Evolutionary conservation across 306 rosid species (phyloP), one percentile per base, ranked within the genome.

Genomic region (Acacia crassicarpa): DNA sequence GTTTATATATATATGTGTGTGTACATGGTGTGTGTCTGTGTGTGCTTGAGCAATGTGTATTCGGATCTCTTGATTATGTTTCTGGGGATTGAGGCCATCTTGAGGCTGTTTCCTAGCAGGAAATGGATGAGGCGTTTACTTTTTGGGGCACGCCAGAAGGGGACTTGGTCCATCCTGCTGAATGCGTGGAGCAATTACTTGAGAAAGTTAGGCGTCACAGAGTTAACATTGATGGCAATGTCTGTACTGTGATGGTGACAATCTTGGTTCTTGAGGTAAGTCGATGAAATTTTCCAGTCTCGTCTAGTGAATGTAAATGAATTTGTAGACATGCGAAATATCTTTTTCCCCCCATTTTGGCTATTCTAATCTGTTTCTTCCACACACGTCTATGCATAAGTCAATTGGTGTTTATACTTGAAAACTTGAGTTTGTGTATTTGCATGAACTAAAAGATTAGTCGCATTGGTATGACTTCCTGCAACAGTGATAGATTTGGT

Each of bases 81-180:
- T 58, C 38, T 68, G 51, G 80, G 71, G 8, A 56, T 70, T 30
- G 40, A 69, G 35, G 9, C 19, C 23, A 54, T 41, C 72, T 77
- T 23, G 32, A 23, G 79, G 30, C 74, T 67, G 54, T 80, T 81
- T 82, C 67, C 45, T 74, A 16, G 74, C 89, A 93, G 98, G 98
- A 93, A 88, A 87, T 93, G 88, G 91, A 89, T 25, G 79, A 78
- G 22, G 32, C 97, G 8, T 93, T 93, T 35, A 43, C 73, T 22
- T 93, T 93, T 75, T 93, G 98, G 98, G 94, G 92, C 58, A 91
- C 98, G 46, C 88, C 97, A 30, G 98, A 91, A 85, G 97, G 94
- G 72, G 97, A 93, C 86, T 16, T 90, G 62, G 86, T 93, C 58
- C 97, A 93, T 87, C 98, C 98, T 43, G 94, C 92, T 3, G 98